These are phyloP conservation scores for Syzygium jambos DNA, from an alignment of 345 rosid species.

Conservation along the genomic window DNA sequence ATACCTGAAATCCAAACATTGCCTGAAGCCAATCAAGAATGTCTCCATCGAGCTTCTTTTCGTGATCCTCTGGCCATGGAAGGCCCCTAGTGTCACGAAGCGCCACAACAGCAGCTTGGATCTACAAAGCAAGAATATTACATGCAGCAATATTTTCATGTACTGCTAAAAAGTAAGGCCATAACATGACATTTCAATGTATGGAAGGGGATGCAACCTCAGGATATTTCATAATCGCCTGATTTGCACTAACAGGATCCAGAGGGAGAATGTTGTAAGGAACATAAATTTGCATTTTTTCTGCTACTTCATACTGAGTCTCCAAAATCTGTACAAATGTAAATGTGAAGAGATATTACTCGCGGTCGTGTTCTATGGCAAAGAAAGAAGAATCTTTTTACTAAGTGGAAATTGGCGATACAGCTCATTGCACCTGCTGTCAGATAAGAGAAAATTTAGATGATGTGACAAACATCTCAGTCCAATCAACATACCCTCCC, in stretches of 20 bases:
- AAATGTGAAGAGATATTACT: not conserved
- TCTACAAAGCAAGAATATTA: conserved; percentile 25
- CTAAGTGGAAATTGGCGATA: not conserved
- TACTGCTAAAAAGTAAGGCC: not conserved
- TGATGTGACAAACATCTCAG: no score
- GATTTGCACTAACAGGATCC: conserved; percentile 95
- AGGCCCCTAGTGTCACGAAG: conserved; percentile 96
- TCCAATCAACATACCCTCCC: not conserved
- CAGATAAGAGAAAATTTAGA: not conserved
- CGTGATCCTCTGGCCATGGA: conserved; percentile 86
- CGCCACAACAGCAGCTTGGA: conserved; percentile 87
- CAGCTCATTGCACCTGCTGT: not conserved
- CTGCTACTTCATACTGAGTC: conserved; percentile 82
- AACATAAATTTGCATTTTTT: conserved; percentile 78
- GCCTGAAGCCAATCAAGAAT: conserved; percentile 97
- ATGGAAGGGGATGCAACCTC: conserved; percentile 42
- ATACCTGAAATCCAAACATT: conserved; percentile 99
- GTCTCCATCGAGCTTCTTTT: conserved; percentile 80
- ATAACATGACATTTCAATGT: not conserved
- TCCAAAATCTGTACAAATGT: conserved; percentile 59
- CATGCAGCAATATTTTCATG: not conserved
- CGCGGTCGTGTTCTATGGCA: not conserved
- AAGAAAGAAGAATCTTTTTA: not conserved
- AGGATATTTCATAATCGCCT: conserved; percentile 93
- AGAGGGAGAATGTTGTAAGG: conserved; percentile 94